Percentiles rank a stretch among this genome's conserved stretches.
Conservation (phyloP, 768 basidiomycete species). For the Pseudohyphozyma bogoriensis region DNA sequence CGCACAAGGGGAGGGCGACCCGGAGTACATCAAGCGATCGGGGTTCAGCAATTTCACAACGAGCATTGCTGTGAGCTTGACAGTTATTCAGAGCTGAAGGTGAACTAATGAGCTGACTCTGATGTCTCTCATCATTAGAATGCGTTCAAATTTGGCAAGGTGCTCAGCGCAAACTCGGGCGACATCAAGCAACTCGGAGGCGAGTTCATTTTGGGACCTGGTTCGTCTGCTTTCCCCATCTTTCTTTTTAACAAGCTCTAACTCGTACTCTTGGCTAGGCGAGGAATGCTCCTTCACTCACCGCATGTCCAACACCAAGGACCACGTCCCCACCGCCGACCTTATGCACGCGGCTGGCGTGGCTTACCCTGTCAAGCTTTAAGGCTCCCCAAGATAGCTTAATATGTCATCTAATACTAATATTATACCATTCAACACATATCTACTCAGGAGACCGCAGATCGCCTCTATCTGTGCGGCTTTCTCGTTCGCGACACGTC, state of each 20-base stretch:
- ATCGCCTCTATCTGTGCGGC: too few species aligned
- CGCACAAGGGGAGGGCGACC: constrained; percentile 38
- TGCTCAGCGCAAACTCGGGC: not conserved
- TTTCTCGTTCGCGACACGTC: too few species aligned
- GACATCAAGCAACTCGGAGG: constrained; percentile 8
- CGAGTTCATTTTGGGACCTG: constrained; percentile 32
- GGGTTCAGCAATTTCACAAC: not conserved
- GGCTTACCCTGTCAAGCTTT: too few species aligned
- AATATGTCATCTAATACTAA: too few species aligned
- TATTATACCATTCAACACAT: too few species aligned
- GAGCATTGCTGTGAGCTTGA: not conserved
- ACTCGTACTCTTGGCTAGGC: not conserved
- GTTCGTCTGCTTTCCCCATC: constrained; percentile 43
- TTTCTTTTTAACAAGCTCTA: not conserved
- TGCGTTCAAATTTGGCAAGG: constrained; percentile 59
- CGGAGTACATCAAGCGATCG: not conserved
- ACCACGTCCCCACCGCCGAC: not conserved
- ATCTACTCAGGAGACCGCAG: too few species aligned
- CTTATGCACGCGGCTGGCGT: not conserved
- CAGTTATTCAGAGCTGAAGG: not conserved
- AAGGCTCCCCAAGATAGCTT: too few species aligned
- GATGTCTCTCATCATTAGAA: constrained; percentile 63
- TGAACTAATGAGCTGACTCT: constrained; percentile 33
- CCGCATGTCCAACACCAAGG: not conserved
- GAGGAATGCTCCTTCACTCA: not conserved